These are phyloP conservation scores for Ensete glaucum DNA, from an alignment of 176 grass and related monocot species.

Conservation along the genomic window DNA sequence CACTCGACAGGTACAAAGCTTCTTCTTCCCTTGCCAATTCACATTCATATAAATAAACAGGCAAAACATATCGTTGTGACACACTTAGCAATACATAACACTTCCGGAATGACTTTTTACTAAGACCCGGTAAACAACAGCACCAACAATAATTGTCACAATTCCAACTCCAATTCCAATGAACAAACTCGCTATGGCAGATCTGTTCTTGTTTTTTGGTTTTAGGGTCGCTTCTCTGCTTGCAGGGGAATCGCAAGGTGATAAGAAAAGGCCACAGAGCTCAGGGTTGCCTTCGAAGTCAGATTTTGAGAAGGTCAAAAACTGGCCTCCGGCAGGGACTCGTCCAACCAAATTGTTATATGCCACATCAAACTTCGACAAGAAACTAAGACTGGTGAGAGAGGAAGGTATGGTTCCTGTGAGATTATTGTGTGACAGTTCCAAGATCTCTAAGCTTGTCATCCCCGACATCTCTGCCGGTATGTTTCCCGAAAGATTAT, in stretches of 20 bases:
- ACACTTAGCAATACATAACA: no score
- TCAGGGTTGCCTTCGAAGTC: neutral
- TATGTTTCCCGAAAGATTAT: constrained; percentile 6
- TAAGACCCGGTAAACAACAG: constrained; percentile 29
- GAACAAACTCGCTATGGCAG: constrained; percentile 23
- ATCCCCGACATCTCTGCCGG: neutral
- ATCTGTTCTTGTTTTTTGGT: neutral
- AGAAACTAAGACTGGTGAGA: neutral
- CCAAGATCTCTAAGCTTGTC: neutral
- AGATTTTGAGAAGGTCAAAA: neutral
- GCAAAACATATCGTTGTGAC: no score
- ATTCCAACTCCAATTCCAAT: constrained; percentile 48
- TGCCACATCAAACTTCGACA: neutral
- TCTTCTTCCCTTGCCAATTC: no score
- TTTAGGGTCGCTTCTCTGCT: neutral
- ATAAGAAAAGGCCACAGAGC: neutral
- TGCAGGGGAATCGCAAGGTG: neutral
- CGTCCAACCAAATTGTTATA: neutral
- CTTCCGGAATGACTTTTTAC: constrained; percentile 21
- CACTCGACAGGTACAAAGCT: no score
- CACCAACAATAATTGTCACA: constrained; percentile 25
- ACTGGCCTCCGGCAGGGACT: neutral
- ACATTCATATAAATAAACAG: no score
- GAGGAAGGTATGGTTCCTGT: neutral
- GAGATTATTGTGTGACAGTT: neutral